Conservation (phyloP, 768 basidiomycete genomes). For the Termitomyces sp. region DNA sequence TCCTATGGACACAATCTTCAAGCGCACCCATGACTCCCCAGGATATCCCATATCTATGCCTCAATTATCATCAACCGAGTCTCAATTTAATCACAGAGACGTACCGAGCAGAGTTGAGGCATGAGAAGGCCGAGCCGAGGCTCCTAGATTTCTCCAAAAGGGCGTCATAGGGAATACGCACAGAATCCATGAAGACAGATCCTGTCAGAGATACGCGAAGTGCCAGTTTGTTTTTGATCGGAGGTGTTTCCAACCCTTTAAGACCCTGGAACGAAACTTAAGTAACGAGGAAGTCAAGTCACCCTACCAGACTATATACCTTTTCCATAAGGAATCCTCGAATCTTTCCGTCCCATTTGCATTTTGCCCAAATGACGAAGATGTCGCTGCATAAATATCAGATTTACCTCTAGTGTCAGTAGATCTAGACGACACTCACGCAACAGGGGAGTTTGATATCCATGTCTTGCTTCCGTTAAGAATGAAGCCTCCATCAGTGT, state of each 20-base stretch:
- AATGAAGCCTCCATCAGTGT: conserved; percentile 80
- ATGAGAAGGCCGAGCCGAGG: conserved; percentile 84
- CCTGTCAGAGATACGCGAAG: conserved; percentile 82
- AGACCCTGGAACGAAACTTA: conserved; percentile 48
- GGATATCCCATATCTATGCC: conserved; percentile 71
- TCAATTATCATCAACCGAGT: neutral
- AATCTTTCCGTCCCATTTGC: conserved; percentile 90
- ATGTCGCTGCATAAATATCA: conserved; percentile 56
- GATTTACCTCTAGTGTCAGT: neutral
- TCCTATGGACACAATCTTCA: conserved; percentile 81
- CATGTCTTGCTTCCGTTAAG: conserved; percentile 94
- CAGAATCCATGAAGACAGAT: conserved; percentile 90
- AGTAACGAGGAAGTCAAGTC: neutral
- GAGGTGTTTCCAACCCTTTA: conserved; percentile 78
- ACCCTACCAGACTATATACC: conserved; percentile 35
- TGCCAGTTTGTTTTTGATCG: conserved; percentile 92
- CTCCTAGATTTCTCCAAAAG: conserved; percentile 78
- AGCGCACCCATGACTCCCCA: conserved; percentile 97
- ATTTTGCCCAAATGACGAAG: conserved; percentile 91
- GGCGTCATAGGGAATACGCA: conserved; percentile 68
- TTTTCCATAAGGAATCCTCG: conserved; percentile 92
- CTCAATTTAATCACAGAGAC: neutral
- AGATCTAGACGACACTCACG: conserved; percentile 43
- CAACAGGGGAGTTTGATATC: conserved; percentile 93
- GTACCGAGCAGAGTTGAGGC: conserved; percentile 84